These are phyloP conservation scores for Phialophora chinensis DNA, from an alignment of 2,329 filamentous ascomycete species.

Conservation along the genomic window DNA sequence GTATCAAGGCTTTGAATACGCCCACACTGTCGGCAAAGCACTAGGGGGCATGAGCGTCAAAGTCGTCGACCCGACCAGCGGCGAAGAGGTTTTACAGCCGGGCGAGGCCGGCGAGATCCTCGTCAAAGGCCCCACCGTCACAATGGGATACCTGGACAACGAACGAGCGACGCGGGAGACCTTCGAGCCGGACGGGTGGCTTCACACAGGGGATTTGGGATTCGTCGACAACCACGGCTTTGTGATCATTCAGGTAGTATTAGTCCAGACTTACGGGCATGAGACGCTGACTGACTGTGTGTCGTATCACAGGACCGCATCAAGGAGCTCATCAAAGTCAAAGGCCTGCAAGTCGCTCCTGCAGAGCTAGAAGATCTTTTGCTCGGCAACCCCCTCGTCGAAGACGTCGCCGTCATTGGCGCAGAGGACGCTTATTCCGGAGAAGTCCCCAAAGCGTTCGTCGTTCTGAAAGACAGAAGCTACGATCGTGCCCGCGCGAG, in stretches of 20 bases:
- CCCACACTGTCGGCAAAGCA: constrained; percentile 24
- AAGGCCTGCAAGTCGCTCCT: constrained; percentile 66
- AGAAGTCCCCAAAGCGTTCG: constrained; percentile 63
- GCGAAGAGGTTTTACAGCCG: constrained; percentile 4
- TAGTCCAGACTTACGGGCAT: neutral
- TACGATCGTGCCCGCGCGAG: constrained; percentile 36
- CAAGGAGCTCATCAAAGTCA: constrained; percentile 73
- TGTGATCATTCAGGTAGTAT: constrained; percentile 35
- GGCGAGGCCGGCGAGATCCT: constrained; percentile 25
- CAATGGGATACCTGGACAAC: constrained; percentile 74
- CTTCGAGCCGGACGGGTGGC: constrained; percentile 63
- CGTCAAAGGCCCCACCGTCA: constrained; percentile 22
- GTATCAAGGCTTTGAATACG: constrained; percentile 20
- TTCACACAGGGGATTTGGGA: constrained; percentile 71
- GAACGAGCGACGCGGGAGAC: constrained; percentile 71
- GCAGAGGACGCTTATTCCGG: constrained; percentile 62
- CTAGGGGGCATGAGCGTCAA: constrained; percentile 66
- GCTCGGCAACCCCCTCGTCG: constrained; percentile 62
- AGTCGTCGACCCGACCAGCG: constrained; percentile 54
- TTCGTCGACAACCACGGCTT: constrained; percentile 60
- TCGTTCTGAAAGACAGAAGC: constrained; percentile 49
- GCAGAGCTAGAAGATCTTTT: constrained; percentile 68
- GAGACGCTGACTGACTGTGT: no score
- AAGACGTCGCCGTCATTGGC: constrained; percentile 63
- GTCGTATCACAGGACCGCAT: neutral